These are phyloP conservation scores for Colletotrichum chrysophilum DNA, from an alignment of 2,329 filamentous ascomycete species.

Conservation along the genomic window DNA sequence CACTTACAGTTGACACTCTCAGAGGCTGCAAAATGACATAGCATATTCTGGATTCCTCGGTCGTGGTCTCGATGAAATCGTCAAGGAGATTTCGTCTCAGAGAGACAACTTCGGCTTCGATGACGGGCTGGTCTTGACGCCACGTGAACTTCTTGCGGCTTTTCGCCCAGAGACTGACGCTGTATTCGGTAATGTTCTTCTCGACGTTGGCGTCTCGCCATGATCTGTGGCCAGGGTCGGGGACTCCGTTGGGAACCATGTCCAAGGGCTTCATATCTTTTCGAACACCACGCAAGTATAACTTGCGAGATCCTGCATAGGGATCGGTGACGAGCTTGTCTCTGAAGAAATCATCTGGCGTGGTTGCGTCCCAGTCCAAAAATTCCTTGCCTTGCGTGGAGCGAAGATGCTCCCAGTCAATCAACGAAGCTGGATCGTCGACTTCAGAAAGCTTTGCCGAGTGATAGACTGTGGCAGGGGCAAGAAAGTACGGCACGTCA, in stretches of 20 bases:
- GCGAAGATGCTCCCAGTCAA: conserved; percentile 69
- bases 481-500: conserved; percentile 84
- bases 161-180: conserved; percentile 75
- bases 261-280: conserved; percentile 67
- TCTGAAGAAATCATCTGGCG: conserved; percentile 53
- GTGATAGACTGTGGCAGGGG: conserved; percentile 53
- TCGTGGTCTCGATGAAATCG: conserved; percentile 60
- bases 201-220: conserved; percentile 38
- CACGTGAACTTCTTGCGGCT: conserved; percentile 57
- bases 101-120: conserved; percentile 75
- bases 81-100: conserved; percentile 86
- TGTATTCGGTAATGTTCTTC: conserved; percentile 81
- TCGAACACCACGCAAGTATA: conserved; percentile 59
- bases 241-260: conserved; percentile 63
- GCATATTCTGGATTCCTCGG: conserved; percentile 50
- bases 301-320: conserved; percentile 67
- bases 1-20: conserved; percentile 74
- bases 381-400: conserved; percentile 37
- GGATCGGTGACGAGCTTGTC: conserved; percentile 63
- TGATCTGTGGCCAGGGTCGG: conserved; percentile 48
- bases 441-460: conserved; percentile 25
- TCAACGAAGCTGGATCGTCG: conserved; percentile 15
- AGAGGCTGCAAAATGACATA: conserved; percentile 81
- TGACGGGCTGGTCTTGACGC: conserved; percentile 77
- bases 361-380: conserved; percentile 45